A percentile compares a stretch with the other conserved stretches of the same genome.
phyloP scores from a whole-genome alignment of 371 early-diverging fungal genomes.

The Mucor saturninus region DNA sequence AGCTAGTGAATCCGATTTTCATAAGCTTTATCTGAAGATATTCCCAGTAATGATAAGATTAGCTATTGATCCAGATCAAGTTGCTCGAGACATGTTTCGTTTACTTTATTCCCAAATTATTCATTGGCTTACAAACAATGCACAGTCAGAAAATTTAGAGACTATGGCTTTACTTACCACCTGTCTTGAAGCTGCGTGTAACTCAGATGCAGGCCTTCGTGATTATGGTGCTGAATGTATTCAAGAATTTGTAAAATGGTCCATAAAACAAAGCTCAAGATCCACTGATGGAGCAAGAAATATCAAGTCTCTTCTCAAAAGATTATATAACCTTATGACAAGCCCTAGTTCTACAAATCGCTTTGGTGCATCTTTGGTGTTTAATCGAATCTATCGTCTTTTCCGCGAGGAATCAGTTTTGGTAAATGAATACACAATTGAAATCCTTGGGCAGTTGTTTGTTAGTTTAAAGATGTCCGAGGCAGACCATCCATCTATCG shows the following conservation, averaged over 20 bases:
- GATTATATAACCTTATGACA: slow-evolving; percentile 66
- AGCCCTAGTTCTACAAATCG: slow-evolving; percentile 70
- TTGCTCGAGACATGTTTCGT: slow-evolving; percentile 69
- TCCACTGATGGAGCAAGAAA: slow-evolving; percentile 60
- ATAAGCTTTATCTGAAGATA: slow-evolving; percentile 63
- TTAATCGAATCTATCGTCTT: slow-evolving; percentile 73
- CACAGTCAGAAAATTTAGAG: slow-evolving; percentile 77
- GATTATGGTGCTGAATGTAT: slow-evolving; percentile 81
- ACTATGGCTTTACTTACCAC: slow-evolving; percentile 71
- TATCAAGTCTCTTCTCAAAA: slow-evolving; percentile 69
- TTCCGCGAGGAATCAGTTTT: slow-evolving; percentile 68
- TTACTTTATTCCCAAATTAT: slow-evolving; percentile 70
- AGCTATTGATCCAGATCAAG: slow-evolving; percentile 74
- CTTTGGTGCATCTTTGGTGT: slow-evolving; percentile 71
- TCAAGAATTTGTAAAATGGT: slow-evolving; percentile 76
- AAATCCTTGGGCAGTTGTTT: slow-evolving; percentile 72
- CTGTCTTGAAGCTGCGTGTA: slow-evolving; percentile 71
- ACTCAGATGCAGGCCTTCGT: slow-evolving; percentile 61
- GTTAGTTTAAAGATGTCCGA: slow-evolving; percentile 67
- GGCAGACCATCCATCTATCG: slow-evolving; percentile 66
- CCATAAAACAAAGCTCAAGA: slow-evolving; percentile 69
- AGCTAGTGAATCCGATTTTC: slow-evolving; percentile 59
- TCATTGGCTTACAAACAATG: slow-evolving; percentile 82
- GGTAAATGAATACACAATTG: slow-evolving; percentile 70
- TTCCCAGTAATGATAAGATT: slow-evolving; percentile 76